Evolutionary conservation across 179 eudicot genomes (phyloP).

Genomic region (Monotropa hypopitys): DNA sequence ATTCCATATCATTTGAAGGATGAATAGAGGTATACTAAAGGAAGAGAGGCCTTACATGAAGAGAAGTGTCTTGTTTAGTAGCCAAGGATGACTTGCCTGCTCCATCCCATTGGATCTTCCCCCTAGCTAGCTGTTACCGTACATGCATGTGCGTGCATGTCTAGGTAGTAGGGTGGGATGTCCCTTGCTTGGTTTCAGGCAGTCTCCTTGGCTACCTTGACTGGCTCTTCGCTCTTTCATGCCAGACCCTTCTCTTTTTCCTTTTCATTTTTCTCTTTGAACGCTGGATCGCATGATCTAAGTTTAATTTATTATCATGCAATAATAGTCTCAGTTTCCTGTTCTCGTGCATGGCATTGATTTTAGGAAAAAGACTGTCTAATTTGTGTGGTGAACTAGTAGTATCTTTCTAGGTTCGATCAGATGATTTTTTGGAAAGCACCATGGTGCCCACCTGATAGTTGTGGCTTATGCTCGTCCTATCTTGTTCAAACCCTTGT

Average conservation of each 20-base stretch:
- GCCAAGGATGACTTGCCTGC: slow-evolving; percentile 12
- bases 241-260: slow-evolving; percentile 1
- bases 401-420: neutral
- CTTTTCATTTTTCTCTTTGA: neutral
- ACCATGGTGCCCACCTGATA: neutral
- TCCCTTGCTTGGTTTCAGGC: slow-evolving; percentile 10
- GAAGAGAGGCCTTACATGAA: slow-evolving; percentile 10
- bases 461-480: neutral
- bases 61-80: slow-evolving; percentile 6
- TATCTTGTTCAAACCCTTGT: neutral
- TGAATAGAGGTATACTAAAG: neutral
- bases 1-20: neutral
- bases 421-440: neutral
- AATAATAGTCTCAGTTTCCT: neutral
- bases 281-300: neutral
- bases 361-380: neutral
- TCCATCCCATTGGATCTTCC: slow-evolving; percentile 4
- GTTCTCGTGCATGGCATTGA: neutral
- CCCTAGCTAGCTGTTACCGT: neutral
- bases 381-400: too few species aligned
- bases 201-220: slow-evolving; percentile 10
- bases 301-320: neutral
- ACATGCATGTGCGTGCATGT: neutral
- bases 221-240: slow-evolving; percentile 6
- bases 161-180: neutral